Percentiles rank a stretch among this genome's conserved stretches.
These are phyloP conservation scores for Boletellus ananas DNA, from an alignment of 768 basidiomycete species.

Conservation along the genomic window DNA sequence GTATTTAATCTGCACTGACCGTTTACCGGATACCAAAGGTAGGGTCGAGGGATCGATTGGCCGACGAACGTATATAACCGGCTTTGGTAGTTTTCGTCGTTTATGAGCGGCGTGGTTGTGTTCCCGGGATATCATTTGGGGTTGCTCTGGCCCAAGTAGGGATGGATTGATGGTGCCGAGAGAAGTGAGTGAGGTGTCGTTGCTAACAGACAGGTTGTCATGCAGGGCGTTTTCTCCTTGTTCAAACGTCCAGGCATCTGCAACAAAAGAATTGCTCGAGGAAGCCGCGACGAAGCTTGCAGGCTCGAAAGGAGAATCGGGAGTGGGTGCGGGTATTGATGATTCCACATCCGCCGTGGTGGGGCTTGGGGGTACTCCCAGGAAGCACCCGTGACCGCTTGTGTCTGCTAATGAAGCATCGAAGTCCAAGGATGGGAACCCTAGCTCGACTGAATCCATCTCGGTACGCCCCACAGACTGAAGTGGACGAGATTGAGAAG, in stretches of 20 bases:
- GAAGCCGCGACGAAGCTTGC: conserved; percentile 2
- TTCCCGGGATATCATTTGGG: not conserved
- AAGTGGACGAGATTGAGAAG: conserved; percentile 10
- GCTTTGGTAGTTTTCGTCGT: conserved; percentile 18
- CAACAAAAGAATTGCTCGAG: not conserved
- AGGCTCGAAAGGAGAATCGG: not conserved
- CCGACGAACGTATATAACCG: conserved; percentile 30
- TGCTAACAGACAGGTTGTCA: not conserved
- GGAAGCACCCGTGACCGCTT: conserved; percentile 16
- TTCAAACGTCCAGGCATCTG: conserved; percentile 8
- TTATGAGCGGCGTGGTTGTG: not conserved
- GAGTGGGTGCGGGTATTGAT: not conserved
- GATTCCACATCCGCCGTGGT: not conserved
- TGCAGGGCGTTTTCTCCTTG: not conserved
- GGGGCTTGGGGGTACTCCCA: conserved; percentile 29
- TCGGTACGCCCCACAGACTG: not conserved
- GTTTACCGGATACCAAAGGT: conserved; percentile 19
- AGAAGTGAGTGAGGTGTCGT: not conserved
- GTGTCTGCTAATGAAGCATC: conserved; percentile 6
- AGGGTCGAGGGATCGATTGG: conserved; percentile 20
- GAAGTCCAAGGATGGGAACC: conserved; percentile 3
- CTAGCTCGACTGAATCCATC: conserved; percentile 2
- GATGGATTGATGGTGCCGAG: conserved; percentile 30
- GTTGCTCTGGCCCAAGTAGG: conserved; percentile 20
- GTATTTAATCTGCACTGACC: conserved; percentile 30